Evolutionary conservation across 73 alveolate species (phyloP), one percentile per base, ranked within the genome.

Genomic region (Symbiodinium pilosum): DNA sequence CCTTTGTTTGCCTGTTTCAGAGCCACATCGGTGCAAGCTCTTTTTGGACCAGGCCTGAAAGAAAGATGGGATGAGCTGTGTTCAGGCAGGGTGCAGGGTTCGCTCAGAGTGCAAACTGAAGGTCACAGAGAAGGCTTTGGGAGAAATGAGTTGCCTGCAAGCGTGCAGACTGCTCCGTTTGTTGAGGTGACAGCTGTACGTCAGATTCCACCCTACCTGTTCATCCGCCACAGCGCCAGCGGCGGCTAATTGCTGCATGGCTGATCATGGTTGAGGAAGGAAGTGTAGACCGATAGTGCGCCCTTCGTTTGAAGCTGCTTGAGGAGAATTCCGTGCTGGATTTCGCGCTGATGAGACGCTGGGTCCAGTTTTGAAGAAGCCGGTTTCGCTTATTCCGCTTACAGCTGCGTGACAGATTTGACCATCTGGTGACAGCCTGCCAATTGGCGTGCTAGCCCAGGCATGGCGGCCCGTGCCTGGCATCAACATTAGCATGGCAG

Each of bases 281-380:
- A n/a, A n/a, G n/a, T n/a, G n/a, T n/a, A n/a, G n/a, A n/a, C n/a
- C n/a, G n/a, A n/a, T n/a, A n/a, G n/a, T n/a, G n/a, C n/a, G n/a
- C n/a, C n/a, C n/a, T 54, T 5, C 71, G n/a, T 54, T 30, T 14
- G 71, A 54, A 30, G 36, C 21, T 3, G 51, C 47, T 51, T 9
- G 30, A 87, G 94, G 94, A 87, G 34, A 56, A 77, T 20, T 40
- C 95, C 4, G 39, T 88, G 85, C 44, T 88, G 95, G 95, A 88
- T 51, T 88, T 88, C 71, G 44, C 95, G 32, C 40, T 88, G 95
- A 88, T 88, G 95, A 88, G 95, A 86, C 0, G 14, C 95, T 88
- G 47, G 86, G 14, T 26, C 77, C 77, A 20, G 59, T 47, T 14
- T 47, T 47, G 21, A 47, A 9, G 59, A n/a, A n/a, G n/a, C n/a